Percentiles rank a stretch among this genome's conserved stretches.
Evolutionary conservation across 73 alveolate species (phyloP).

Genomic region (Halteria grandinella): DNA sequence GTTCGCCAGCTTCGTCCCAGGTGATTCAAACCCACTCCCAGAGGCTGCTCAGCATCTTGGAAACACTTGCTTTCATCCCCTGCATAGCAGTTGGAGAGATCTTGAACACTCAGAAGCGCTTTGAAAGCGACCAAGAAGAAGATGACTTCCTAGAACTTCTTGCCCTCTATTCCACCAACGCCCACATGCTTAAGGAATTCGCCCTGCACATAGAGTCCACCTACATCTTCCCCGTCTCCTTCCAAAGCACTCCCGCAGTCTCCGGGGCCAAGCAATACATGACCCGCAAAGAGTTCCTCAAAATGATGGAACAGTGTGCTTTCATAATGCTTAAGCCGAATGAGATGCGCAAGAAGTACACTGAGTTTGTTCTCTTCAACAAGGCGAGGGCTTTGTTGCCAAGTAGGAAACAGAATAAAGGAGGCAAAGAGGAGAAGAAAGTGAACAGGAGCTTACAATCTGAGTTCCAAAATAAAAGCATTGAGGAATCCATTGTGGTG

Average conservation of each 20-base stretch:
- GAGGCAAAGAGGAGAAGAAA: too few relatives aligned
- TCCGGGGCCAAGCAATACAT: conserved; percentile 9
- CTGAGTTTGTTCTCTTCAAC: conserved; percentile 33
- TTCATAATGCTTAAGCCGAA: conserved; percentile 16
- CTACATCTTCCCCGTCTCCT: conserved; percentile 6
- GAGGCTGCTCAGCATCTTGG: background rate
- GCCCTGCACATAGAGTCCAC: conserved; percentile 1
- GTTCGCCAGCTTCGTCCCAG: background rate
- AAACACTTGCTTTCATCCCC: conserved; percentile 11
- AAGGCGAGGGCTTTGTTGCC: conserved; percentile 48
- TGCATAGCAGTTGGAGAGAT: conserved; percentile 32
- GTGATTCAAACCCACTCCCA: conserved; percentile 34
- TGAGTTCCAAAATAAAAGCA: too few relatives aligned
- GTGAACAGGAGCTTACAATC: too few relatives aligned
- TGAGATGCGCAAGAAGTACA: conserved; percentile 44
- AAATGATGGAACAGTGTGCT: conserved; percentile 7
- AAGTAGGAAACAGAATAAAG: too few relatives aligned
- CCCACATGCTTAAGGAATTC: conserved; percentile 36
- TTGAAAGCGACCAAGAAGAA: conserved; percentile 22
- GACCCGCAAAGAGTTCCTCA: conserved; percentile 2
- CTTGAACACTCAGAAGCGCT: conserved; percentile 1
- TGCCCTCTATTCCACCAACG: conserved; percentile 46
- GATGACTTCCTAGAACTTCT: conserved; percentile 29
- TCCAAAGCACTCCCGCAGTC: too few relatives aligned
- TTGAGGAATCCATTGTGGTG: too few relatives aligned